These are phyloP conservation scores for Wickerhamomyces canadensis DNA, from an alignment of 805 yeast species.

Conservation along the genomic window DNA sequence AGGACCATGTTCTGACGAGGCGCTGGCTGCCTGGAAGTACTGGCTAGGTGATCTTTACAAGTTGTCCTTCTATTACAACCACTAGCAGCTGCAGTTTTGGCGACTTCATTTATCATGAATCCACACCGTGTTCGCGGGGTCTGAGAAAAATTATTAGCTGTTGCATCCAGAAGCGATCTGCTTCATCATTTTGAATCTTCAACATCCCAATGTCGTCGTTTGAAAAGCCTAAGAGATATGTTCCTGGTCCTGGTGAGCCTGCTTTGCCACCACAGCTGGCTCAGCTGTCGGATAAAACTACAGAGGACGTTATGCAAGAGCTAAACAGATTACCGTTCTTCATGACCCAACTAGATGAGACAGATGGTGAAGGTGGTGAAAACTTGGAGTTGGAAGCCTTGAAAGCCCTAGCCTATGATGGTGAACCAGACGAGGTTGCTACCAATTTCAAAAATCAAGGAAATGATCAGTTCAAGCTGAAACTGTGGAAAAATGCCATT, in stretches of 20 bases:
- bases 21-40: no score
- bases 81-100: no score
- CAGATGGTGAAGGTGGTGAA: slow-evolving; percentile 72
- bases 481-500: slow-evolving; percentile 70
- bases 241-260: slow-evolving; percentile 56
- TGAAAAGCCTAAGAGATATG: slow-evolving; percentile 33
- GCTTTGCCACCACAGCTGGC: slow-evolving; percentile 79
- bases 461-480: slow-evolving; percentile 73
- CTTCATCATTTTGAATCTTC: no score
- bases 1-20: no score
- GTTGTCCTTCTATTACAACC: no score
- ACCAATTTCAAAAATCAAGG: slow-evolving; percentile 89
- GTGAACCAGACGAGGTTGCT: slow-evolving; percentile 91
- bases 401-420: slow-evolving; percentile 88
- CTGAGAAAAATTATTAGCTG: neutral
- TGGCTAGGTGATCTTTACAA: no score
- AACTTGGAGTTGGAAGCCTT: slow-evolving; percentile 79
- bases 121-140: neutral
- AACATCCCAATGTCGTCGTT: slow-evolving; percentile 7
- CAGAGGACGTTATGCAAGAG: slow-evolving; percentile 73
- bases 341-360: slow-evolving; percentile 81
- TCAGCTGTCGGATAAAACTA: slow-evolving; percentile 51
- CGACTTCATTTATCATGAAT: no score
- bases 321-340: slow-evolving; percentile 85
- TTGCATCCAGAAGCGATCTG: neutral